Base-by-base conservation (phyloP, 495 filamentous ascomycete genomes). In the Xylaria longipes region DNA sequence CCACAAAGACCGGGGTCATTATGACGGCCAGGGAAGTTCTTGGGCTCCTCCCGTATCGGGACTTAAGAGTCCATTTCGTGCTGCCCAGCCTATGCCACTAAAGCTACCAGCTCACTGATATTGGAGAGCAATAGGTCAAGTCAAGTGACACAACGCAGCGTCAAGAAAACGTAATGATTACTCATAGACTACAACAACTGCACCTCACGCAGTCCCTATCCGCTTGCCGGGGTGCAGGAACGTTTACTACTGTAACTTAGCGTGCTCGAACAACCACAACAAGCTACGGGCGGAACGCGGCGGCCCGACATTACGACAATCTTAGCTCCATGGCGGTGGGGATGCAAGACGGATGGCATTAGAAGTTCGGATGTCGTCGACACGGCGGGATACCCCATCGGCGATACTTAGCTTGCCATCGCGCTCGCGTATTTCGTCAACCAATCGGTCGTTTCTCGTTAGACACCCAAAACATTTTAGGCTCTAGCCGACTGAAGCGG, bases 291-390 rank as follows among this genome's bases (percentile, higher is more conserved):
- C 66, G 66, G 66, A 61, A 58, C 66, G 66, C 66, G 15, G 66
- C 66, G 66, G 66, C 61, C 66, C 66, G 66, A 69, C 39, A 69
- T 69, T 69, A 61, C 41, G n/a, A 48, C 66, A 48, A 17, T 7
- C 5, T 61, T 60, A 41, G 57, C 62, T 65, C 56, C 70, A 73
- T 67, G 46, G 54, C 65, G 68, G 50, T 77, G 52, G 65, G 62
- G 61, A 71, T 62, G 50, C 58, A 69, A 64, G 66, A 69, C 69
- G 60, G 72, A 39, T 72, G 52, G 71, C 66, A 74, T 68, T 65
- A 71, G 68, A 67, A 63, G 69, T 43, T 67, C 63, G 68, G 50
- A 57, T 65, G 71, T 62, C 65, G 72, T 63, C 71, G 52, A 27
- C 48, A 75, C 68, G 73, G 73, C 75, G 73, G 73, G 12, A 54